phyloP scores from a whole-genome alignment of 768 basidiomycete species.

The Erythrobasidium yunnanense region DNA sequence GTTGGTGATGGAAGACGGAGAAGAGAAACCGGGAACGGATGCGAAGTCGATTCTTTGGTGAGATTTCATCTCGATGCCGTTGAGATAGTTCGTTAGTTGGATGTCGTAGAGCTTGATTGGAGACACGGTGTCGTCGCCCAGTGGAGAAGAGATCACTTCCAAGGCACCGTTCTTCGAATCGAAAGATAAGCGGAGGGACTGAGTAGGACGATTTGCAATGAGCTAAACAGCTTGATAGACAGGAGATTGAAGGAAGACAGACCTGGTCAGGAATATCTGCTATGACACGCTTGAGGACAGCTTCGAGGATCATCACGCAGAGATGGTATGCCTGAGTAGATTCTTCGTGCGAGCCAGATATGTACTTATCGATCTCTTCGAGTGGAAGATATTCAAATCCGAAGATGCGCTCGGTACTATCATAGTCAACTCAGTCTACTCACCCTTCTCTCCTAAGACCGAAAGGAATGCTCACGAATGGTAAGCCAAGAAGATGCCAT shows the following conservation, averaged over 20 bases:
- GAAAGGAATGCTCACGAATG: conserved; percentile 34
- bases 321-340: conserved; percentile 67
- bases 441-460: conserved; percentile 39
- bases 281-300: conserved; percentile 4
- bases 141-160: not conserved
- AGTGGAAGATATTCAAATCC: conserved; percentile 89
- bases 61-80: not conserved
- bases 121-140: not conserved
- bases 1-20: too few relatives aligned
- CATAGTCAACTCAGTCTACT: conserved; percentile 42
- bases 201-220: not conserved
- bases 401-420: conserved; percentile 69
- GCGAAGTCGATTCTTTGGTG: conserved; percentile 3
- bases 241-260: not conserved
- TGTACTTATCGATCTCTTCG: conserved; percentile 69
- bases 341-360: conserved; percentile 57
- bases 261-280: conserved; percentile 17
- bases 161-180: not conserved
- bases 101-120: conserved; percentile 7
- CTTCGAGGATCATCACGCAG: conserved; percentile 60
- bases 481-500: conserved; percentile 57
- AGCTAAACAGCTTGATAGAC: not conserved
- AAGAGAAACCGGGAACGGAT: not conserved
- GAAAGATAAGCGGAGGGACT: conserved; percentile 4
- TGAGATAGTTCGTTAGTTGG: not conserved